Conservation (phyloP, 371 early-diverging fungal species). For the Rhizopus microsporus region DNA sequence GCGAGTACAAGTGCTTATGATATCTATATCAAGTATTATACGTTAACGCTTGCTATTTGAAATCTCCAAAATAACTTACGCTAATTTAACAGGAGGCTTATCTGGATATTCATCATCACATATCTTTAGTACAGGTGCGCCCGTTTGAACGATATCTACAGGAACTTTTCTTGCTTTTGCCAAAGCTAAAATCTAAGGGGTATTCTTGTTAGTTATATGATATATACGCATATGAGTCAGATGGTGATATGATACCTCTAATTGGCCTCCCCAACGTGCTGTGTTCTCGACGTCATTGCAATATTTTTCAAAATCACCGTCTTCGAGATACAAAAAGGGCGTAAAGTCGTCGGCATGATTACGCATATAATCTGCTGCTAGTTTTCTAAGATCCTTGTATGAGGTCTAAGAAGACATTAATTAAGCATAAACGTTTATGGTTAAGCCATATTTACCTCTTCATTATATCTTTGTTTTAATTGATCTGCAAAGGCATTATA, state of each 20-base stretch:
- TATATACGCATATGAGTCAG: not conserved
- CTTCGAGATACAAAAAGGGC: slow-evolving; percentile 83
- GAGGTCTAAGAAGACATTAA: slow-evolving; percentile 20
- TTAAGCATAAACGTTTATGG: not conserved
- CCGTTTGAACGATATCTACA: slow-evolving; percentile 80
- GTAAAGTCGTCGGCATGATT: slow-evolving; percentile 80
- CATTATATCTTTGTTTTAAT: slow-evolving; percentile 54
- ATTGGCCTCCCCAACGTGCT: slow-evolving; percentile 94
- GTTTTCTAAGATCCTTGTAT: slow-evolving; percentile 64
- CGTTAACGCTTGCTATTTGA: not conserved
- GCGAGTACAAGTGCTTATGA: slow-evolving; percentile 87
- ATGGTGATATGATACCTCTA: slow-evolving; percentile 67
- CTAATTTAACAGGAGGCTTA: slow-evolving; percentile 71
- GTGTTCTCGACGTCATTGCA: slow-evolving; percentile 79
- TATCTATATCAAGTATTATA: slow-evolving; percentile 50
- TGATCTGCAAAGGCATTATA: slow-evolving; percentile 91
- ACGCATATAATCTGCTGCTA: slow-evolving; percentile 81
- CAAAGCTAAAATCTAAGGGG: slow-evolving; percentile 72
- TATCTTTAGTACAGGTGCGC: slow-evolving; percentile 71
- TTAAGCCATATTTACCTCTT: slow-evolving; percentile 28
- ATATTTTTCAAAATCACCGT: slow-evolving; percentile 79
- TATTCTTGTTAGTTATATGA: not conserved
- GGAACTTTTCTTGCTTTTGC: slow-evolving; percentile 68
- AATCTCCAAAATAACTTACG: slow-evolving; percentile 51
- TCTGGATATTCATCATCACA: slow-evolving; percentile 70